Evolutionary conservation across 2,329 filamentous ascomycete species (phyloP), one percentile per base, ranked within the genome.

Genomic region (Lizonia empirigonia): DNA sequence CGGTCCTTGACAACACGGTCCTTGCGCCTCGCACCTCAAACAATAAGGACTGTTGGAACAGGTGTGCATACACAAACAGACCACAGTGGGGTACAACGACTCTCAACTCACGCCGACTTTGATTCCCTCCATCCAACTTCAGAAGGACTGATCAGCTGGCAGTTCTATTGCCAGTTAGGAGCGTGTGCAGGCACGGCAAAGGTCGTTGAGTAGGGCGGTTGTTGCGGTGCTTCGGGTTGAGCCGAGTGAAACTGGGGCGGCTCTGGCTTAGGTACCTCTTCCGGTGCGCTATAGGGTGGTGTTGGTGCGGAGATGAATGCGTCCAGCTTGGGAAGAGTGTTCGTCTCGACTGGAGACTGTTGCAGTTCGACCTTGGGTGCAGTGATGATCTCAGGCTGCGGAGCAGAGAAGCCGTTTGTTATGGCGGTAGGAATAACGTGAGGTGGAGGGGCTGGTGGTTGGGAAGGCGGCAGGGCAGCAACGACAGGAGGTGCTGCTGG

Each of bases 221-320:
- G 48, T 16, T 33, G 42, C 9, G 29, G 16, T 3, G 37, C 33
- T 7, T 42, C 20, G 7, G 34, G 27, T 15, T 51, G 27, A 9
- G 15, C 29, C 1, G 26, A 20, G 22, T 35, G 18, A 15, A 20
- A 30, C 8, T 18, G 46, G 12, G 35, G 10, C 19, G 37, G 38
- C 10, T 48, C 39, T 13, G 44, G 38, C 29, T 40, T 48, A 12
- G 5, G 20, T 9, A 44, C 44, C n/a, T 62, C 63, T 4, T 63
- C 59, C 8, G 59, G 49, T 15, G 63, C 53, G 32, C 12, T 58
- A 45, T 68, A 65, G 1, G 64, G 55, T 2, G 63, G 59, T 1
- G 60, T 65, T 3, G 65, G 66, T 1, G 62, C 63, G 7, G 55
- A 50, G 40, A 64, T 57, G 40, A 62, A 50, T 0, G 53, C 56